These are phyloP conservation scores for Hypoxylon subgilvum DNA, from an alignment of 495 filamentous ascomycete species.

Conservation along the genomic window DNA sequence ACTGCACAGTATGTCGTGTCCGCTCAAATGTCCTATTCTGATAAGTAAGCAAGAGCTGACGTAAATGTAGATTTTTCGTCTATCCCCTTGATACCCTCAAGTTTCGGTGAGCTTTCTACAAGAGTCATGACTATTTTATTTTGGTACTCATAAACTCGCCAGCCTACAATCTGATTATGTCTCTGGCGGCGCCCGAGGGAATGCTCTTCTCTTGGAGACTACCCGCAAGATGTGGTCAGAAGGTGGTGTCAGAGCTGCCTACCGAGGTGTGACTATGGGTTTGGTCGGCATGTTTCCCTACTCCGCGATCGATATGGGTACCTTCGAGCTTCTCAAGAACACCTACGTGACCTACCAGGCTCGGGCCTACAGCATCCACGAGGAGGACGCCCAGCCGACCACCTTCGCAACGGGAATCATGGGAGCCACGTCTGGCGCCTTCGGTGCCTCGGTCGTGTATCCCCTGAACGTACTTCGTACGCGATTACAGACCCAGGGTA, in stretches of 20 bases:
- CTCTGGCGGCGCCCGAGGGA: conserved; percentile 80
- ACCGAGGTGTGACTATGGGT: conserved; percentile 91
- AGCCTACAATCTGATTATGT: conserved; percentile 96
- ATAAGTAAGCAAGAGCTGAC: conserved; percentile 27
- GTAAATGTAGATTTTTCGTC: conserved; percentile 71
- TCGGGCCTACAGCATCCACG: conserved; percentile 69
- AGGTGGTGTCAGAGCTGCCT: conserved; percentile 77
- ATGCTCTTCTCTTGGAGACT: conserved; percentile 80
- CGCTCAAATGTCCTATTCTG: neutral
- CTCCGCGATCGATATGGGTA: conserved; percentile 93
- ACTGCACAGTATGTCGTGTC: conserved; percentile 83
- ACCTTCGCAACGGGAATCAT: conserved; percentile 82
- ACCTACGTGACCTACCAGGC: conserved; percentile 72
- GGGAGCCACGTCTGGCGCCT: conserved; percentile 87
- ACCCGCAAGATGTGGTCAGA: conserved; percentile 81
- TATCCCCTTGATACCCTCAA: conserved; percentile 98
- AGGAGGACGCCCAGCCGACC: conserved; percentile 78
- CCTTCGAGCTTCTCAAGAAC: conserved; percentile 90
- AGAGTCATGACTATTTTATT: neutral
- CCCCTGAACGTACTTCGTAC: conserved; percentile 95
- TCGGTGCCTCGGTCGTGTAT: conserved; percentile 92
- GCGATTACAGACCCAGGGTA: conserved; percentile 92
- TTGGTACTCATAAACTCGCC: conserved; percentile 23
- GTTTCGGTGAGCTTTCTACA: conserved; percentile 66
- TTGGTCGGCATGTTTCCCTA: conserved; percentile 97